These are phyloP conservation scores for Quercus tomentella DNA, from an alignment of 331 rosid genomes.

Conservation along the genomic window DNA sequence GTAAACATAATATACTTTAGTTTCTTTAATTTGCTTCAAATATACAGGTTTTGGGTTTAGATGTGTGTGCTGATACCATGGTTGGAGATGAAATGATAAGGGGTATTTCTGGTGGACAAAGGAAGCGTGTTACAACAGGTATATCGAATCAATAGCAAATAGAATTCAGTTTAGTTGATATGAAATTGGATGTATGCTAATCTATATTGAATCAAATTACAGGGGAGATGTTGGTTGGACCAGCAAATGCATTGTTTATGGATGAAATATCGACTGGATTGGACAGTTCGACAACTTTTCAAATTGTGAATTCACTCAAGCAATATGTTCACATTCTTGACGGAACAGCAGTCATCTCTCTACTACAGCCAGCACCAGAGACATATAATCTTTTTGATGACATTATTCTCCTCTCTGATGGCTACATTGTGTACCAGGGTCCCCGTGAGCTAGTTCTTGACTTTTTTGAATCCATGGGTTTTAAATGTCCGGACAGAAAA, in stretches of 20 bases:
- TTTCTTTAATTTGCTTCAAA: neutral
- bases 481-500: slow-evolving; percentile 52
- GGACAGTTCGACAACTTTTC: slow-evolving; percentile 58
- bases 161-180: neutral
- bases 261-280: slow-evolving; percentile 67
- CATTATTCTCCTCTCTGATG: slow-evolving; percentile 56
- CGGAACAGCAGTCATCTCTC: no score
- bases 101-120: slow-evolving; percentile 73
- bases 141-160: neutral
- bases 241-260: slow-evolving; percentile 57
- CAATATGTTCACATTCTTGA: slow-evolving; percentile 9
- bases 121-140: slow-evolving; percentile 63
- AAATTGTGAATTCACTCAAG: slow-evolving; percentile 41
- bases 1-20: neutral
- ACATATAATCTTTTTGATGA: slow-evolving; percentile 38
- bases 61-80: slow-evolving; percentile 55
- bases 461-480: slow-evolving; percentile 50
- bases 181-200: neutral
- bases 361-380: no score
- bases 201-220: neutral
- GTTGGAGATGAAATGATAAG: slow-evolving; percentile 52
- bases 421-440: slow-evolving; percentile 60
- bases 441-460: slow-evolving; percentile 48
- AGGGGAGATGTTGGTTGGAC: slow-evolving; percentile 72
- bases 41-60: slow-evolving; percentile 47